Base-by-base conservation (phyloP, 1,284 basidiomycete genomes). In the Coriolopsis trogii region DNA sequence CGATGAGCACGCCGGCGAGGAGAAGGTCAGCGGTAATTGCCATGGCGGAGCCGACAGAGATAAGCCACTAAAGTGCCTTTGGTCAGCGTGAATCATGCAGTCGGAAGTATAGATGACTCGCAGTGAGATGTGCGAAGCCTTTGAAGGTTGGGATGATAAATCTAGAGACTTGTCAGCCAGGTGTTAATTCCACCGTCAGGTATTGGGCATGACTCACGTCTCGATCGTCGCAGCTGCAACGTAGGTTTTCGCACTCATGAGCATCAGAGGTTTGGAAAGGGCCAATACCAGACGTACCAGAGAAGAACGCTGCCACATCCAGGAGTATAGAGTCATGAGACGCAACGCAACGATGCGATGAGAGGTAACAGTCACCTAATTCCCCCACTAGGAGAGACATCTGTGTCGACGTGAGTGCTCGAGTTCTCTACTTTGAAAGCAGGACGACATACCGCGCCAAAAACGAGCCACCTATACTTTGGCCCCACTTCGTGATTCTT, bases 71-170 rank as follows among this genome's bases (percentile, higher is more conserved):
- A 6, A 24, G 33, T 4, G 8, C 16, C 10, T 16, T 24, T 26
- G n/a, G 6, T 21, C 18, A 25, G 2, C n/a, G 13, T 16, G 23
- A 31, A 7, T 10, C 12, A 9, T 33, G 33, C 13, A 36, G n/a
- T n/a, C n/a, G 43, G 16, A 6, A n/a, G 26, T 16, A 16, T 16
- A 8, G 4, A 28, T 10, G 15, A 33, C 36, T n/a, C 36, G 44
- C 51, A 3, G 46, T 31, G 24, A 47, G 23, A 28, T 39, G 30
- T 15, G 43, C 36, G 29, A 48, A 53, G 23, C 26, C 51, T 5
- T 24, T 18, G 46, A 47, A 53, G 9, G 46, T 48, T 9, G 51
- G 51, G 5, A 47, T 46, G 3, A 47, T 39, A 29, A 44, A 48
- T 8, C 51, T 53, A 24, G 6, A 6, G 24, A 29, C 15, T 7